Base-by-base conservation (phyloP, 805 yeast genomes). In the Wickerhamiella siamensis region DNA sequence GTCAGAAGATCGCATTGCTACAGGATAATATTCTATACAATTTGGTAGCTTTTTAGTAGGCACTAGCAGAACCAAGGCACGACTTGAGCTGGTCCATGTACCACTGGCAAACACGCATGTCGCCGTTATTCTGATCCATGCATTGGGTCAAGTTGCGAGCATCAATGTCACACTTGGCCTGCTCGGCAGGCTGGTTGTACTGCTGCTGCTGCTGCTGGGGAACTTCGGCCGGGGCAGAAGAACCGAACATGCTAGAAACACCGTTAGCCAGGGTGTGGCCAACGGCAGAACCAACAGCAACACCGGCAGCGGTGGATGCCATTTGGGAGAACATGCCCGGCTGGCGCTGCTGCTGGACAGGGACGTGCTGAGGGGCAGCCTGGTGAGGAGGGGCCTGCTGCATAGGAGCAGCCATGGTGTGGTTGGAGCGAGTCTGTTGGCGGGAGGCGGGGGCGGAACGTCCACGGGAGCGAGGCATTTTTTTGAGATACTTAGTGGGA, bases 241-340 rank as follows among this genome's bases (percentile, higher is more conserved):
- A 94, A 42, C 94, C 84, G 56, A 88, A 88, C 73, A 91, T 65
- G 39, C 83, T 72, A 39, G 94, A 77, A 54, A 91, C 67, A 56
- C 97, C 97, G 48, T 94, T 94, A 66, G 96, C 96, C 45, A 88
- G 52, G 33, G 96, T 84, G 71, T 91, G 98, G 48, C 98, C 98
- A 42, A 88, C 78, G 47, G 97, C 79, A 40, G 95, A 83, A 56
- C 98, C 98, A 43, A 91, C 96, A 42, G 97, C 98, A 36, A 91
- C 98, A 77, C 98, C 98, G 39, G 97, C 98, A 43, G 98, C 98
- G 38, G 98, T 91, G 38, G 94, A 71, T 32, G 97, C 97, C 98
- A 91, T 91, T 67, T 91, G 94, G 46, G 88, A 82, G 56, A 88
- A 87, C 60, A 88, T 55, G 55, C 97, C 96, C 38, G 96, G 96